These are phyloP conservation scores for Clarireedia hainanense DNA, from an alignment of 2,329 filamentous ascomycete genomes.

Conservation along the genomic window DNA sequence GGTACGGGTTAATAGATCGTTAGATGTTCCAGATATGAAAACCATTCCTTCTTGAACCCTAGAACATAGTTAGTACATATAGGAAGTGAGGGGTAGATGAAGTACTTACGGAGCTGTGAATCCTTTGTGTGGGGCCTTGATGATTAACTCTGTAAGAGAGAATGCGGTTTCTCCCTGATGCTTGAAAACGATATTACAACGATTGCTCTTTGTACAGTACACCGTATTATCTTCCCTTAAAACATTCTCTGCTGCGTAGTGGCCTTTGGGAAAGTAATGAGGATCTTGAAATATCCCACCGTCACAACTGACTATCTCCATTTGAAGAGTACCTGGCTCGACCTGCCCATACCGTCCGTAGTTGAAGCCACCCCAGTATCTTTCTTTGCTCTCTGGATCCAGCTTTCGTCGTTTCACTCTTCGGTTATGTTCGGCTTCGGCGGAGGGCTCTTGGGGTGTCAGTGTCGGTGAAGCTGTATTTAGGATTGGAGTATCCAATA, in stretches of 20 bases:
- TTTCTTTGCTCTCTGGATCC: slow-evolving; percentile 50
- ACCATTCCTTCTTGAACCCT: slow-evolving; percentile 88
- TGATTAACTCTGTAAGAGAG: slow-evolving; percentile 74
- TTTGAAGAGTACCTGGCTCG: slow-evolving; percentile 68
- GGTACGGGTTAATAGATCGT: slow-evolving; percentile 67
- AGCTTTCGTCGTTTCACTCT: slow-evolving; percentile 63
- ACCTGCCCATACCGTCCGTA: slow-evolving; percentile 88
- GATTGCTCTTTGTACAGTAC: slow-evolving; percentile 82
- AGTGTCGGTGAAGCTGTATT: slow-evolving; percentile 16
- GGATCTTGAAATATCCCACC: slow-evolving; percentile 64
- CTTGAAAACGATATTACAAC: slow-evolving; percentile 77
- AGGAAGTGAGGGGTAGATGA: background rate
- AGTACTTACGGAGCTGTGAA: slow-evolving; percentile 77
- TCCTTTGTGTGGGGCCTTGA: slow-evolving; percentile 72
- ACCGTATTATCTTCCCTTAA: slow-evolving; percentile 74
- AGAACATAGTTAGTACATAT: slow-evolving; percentile 15
- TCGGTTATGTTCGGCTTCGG: slow-evolving; percentile 39
- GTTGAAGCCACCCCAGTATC: slow-evolving; percentile 49
- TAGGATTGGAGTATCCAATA: slow-evolving; percentile 23
- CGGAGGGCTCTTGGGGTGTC: slow-evolving; percentile 17
- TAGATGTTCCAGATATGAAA: slow-evolving; percentile 78
- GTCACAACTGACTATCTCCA: slow-evolving; percentile 88
- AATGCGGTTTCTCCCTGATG: slow-evolving; percentile 79
- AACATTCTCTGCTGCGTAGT: slow-evolving; percentile 70
- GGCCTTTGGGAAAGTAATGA: slow-evolving; percentile 29